phyloP scores from a whole-genome alignment of 208 protist species.

The Phytomonas francai region DNA sequence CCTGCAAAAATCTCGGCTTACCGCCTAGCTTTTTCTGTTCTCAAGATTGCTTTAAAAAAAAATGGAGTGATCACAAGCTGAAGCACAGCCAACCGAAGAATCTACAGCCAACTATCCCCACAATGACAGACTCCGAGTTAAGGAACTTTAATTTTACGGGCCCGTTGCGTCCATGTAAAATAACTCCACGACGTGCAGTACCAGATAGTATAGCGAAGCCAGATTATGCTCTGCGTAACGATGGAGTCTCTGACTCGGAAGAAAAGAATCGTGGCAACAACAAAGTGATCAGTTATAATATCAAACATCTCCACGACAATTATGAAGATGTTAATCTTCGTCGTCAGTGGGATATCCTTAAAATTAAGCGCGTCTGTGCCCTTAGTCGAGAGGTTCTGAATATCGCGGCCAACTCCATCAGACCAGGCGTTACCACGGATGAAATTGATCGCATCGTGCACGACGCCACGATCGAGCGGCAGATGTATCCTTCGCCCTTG shows the following conservation, averaged over 20 bases:
- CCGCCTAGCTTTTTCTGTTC: slow-evolving; percentile 86
- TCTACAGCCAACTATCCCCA: slow-evolving; percentile 68
- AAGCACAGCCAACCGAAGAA: slow-evolving; percentile 70
- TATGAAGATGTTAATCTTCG: slow-evolving; percentile 74
- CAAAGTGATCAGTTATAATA: slow-evolving; percentile 57
- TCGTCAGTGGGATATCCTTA: slow-evolving; percentile 54
- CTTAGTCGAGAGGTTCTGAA: slow-evolving; percentile 93
- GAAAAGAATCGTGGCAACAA: slow-evolving; percentile 62
- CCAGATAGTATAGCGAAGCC: slow-evolving; percentile 63
- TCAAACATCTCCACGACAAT: slow-evolving; percentile 78
- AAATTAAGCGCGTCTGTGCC: slow-evolving; percentile 85
- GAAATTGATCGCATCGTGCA: slow-evolving; percentile 95
- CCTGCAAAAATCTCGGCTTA: slow-evolving; percentile 85
- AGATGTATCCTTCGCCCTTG: slow-evolving; percentile 97
- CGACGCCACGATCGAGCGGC: slow-evolving; percentile 83
- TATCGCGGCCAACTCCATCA: slow-evolving; percentile 84
- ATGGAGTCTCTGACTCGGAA: slow-evolving; percentile 67
- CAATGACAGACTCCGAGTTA: slow-evolving; percentile 71
- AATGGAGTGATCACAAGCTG: slow-evolving; percentile 78
- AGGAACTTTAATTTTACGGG: slow-evolving; percentile 79
- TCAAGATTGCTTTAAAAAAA: slow-evolving; percentile 85
- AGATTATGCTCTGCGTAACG: slow-evolving; percentile 81
- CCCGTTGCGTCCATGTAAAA: slow-evolving; percentile 69
- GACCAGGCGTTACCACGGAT: slow-evolving; percentile 95
- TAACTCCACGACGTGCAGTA: slow-evolving; percentile 75